A percentile compares a stretch with the other conserved stretches of the same genome.
Conservation (phyloP, 1,284 basidiomycete genomes). For the Tylopilus orsonianus region DNA sequence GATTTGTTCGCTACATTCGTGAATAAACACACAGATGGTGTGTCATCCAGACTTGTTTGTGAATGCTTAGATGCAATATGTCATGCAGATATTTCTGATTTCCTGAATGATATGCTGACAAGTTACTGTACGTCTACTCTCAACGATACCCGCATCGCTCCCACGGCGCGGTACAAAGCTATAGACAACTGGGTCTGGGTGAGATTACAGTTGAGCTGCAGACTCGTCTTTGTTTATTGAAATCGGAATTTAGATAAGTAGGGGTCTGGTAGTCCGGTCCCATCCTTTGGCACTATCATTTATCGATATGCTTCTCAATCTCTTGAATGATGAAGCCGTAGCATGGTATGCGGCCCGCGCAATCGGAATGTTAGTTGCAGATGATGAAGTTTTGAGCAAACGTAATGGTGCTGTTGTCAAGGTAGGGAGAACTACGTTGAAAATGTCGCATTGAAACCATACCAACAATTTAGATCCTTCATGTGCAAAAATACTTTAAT, state of each 20-base stretch:
- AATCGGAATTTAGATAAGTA: constrained; percentile 56
- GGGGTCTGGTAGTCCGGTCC: constrained; percentile 75
- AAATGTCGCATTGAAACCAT: not conserved
- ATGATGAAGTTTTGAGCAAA: constrained; percentile 70
- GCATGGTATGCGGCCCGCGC: constrained; percentile 72
- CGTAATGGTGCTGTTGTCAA: constrained; percentile 74
- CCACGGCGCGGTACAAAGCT: constrained; percentile 49
- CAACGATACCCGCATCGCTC: constrained; percentile 24
- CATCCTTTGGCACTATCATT: constrained; percentile 60
- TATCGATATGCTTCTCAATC: constrained; percentile 63
- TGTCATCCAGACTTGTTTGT: constrained; percentile 1
- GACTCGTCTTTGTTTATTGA: constrained; percentile 15
- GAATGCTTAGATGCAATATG: not conserved
- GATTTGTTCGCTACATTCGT: constrained; percentile 67
- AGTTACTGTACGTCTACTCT: constrained; percentile 52
- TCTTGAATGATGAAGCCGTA: constrained; percentile 62
- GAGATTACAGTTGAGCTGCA: constrained; percentile 1
- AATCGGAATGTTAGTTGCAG: constrained; percentile 63
- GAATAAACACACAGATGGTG: constrained; percentile 75
- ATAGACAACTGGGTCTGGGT: constrained; percentile 77
- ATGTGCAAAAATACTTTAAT: constrained; percentile 84
- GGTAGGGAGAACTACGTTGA: constrained; percentile 42
- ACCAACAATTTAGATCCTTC: constrained; percentile 60
- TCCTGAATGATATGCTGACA: constrained; percentile 45
- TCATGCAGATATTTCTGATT: constrained; percentile 45